phyloP scores from a whole-genome alignment of 1,284 basidiomycete species.

The Microstroma glucosiphilum region DNA sequence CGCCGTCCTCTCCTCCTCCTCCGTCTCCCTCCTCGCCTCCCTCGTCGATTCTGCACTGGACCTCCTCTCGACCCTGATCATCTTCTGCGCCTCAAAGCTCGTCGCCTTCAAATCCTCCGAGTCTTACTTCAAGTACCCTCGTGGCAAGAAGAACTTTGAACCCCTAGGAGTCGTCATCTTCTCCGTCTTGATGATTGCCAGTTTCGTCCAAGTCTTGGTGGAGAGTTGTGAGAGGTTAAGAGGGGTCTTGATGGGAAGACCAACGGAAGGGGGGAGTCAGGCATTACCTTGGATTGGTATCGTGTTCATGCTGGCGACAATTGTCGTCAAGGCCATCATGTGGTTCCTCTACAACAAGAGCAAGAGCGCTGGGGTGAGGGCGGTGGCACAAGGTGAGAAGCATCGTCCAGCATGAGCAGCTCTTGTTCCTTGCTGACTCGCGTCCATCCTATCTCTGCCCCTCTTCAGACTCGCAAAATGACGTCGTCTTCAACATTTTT shows the following conservation, averaged over 20 bases:
- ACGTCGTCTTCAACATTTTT: slow-evolving; percentile 57
- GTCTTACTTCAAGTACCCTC: slow-evolving; percentile 53
- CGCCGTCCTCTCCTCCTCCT: slow-evolving; percentile 57
- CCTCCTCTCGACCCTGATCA: slow-evolving; percentile 55
- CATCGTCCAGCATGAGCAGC: neutral
- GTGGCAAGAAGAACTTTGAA: slow-evolving; percentile 56
- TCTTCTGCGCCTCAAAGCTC: slow-evolving; percentile 43
- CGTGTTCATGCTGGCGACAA: slow-evolving; percentile 56
- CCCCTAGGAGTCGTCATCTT: slow-evolving; percentile 55
- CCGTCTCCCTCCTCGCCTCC: slow-evolving; percentile 58
- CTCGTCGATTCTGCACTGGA: slow-evolving; percentile 59
- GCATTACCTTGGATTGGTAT: slow-evolving; percentile 44
- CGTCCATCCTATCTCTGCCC: slow-evolving; percentile 49
- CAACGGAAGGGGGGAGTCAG: slow-evolving; percentile 25
- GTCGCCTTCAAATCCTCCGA: slow-evolving; percentile 40
- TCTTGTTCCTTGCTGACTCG: neutral
- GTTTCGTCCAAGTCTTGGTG: slow-evolving; percentile 44
- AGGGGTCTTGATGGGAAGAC: too few relatives aligned
- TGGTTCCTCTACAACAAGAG: slow-evolving; percentile 52
- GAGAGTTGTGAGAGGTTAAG: slow-evolving; percentile 30
- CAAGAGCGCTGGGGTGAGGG: slow-evolving; percentile 51
- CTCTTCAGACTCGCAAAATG: slow-evolving; percentile 51
- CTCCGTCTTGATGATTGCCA: slow-evolving; percentile 59
- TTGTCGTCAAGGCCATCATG: slow-evolving; percentile 56
- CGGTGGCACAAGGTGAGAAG: slow-evolving; percentile 43